Evolutionary conservation across 177 flowering plant genomes (phyloP).

Genomic region (Vitis hybrid): DNA sequence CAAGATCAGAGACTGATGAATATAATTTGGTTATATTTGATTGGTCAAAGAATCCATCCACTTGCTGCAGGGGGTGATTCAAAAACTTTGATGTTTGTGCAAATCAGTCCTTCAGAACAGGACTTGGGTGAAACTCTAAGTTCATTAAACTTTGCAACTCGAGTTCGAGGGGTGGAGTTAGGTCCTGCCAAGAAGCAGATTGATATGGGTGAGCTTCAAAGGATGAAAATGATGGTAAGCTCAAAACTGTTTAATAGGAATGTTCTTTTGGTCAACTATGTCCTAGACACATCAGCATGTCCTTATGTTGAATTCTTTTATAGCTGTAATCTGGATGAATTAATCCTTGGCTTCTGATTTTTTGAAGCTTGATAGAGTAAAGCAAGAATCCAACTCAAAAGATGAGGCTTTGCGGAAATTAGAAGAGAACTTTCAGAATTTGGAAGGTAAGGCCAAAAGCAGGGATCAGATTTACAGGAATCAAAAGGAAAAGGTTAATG

Average conservation of each 20-base stretch:
- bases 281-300: no score
- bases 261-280: no score
- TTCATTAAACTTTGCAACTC: conserved; percentile 87
- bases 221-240: conserved; percentile 72
- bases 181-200: conserved; percentile 88
- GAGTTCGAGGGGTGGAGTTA: conserved; percentile 90
- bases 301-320: not conserved
- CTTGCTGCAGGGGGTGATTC: conserved; percentile 82
- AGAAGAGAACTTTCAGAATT: conserved; percentile 27
- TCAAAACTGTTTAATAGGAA: not conserved
- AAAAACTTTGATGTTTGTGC: conserved; percentile 94
- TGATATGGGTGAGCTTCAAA: conserved; percentile 82
- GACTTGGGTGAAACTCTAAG: conserved; percentile 86
- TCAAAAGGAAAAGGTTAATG: conserved; percentile 27
- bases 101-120: conserved; percentile 89
- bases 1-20: not conserved
- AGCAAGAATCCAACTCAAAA: conserved; percentile 28
- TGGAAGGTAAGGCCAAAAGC: conserved; percentile 26
- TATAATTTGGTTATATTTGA: not conserved
- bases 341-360: not conserved
- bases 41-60: not conserved
- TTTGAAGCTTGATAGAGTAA: conserved; percentile 31
- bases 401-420: conserved; percentile 25
- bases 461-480: conserved; percentile 22
- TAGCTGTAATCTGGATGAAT: not conserved